Evolutionary conservation across 192 early-diverging fungal species (phyloP), one percentile per base, ranked within the genome.

Genomic region (Mortierella claussenii): DNA sequence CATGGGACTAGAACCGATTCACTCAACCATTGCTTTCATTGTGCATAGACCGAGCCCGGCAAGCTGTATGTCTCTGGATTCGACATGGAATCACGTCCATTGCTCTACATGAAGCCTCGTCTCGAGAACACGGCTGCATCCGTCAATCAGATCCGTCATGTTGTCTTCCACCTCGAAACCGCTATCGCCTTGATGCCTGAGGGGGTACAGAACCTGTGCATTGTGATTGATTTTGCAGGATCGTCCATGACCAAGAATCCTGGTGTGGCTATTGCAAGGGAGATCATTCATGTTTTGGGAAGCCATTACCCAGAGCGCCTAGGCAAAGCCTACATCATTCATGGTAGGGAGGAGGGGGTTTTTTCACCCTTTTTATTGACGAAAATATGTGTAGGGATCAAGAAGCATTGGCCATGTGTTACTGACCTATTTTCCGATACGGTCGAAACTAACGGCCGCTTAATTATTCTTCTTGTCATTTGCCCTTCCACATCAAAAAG

Each of bases 291-390:
- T 44, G 88, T 93, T 21, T 79, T 98, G 24, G 87, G 89, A 33
- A 89, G 88, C 54, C 97, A 98, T 83, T 98, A 97, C 59, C 95
- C 95, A 7, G 96, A 98, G 82, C 84, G 91, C 55, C 79, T 94
- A 43, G 88, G 89, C 46, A 80, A 82, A 30, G 86, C 85, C 1
- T 90, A 89, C 37, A 83, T 96, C 37, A 83, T 95, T 37, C 83
- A 91, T 78, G 82, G 87, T 88, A 80, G 60, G 52, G 50, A 15
- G 32, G n/a, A n/a, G n/a, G n/a, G n/a, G n/a, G n/a, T n/a, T n/a
- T n/a, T n/a, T n/a, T n/a, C n/a, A n/a, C n/a, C n/a, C n/a, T n/a
- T n/a, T n/a, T n/a, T n/a, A n/a, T n/a, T n/a, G n/a, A n/a, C n/a
- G n/a, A n/a, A n/a, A 13, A 40, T 40, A 40, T 40, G 37, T 40